phyloP scores from a whole-genome alignment of 1,139 yeast genomes.

The Suhomyces chickasaworum region DNA sequence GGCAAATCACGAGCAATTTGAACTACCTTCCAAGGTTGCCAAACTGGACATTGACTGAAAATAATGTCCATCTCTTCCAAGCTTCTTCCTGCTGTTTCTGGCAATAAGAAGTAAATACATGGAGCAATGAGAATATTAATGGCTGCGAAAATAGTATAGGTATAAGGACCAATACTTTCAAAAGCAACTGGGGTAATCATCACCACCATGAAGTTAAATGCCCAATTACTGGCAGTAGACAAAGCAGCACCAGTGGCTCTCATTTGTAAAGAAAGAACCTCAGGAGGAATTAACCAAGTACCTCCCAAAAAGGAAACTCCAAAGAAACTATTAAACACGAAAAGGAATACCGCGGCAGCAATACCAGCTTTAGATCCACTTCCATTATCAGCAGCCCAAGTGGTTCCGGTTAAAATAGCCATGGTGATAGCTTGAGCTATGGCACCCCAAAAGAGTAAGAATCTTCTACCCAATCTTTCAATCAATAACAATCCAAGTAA shows the following conservation, averaged over 20 bases:
- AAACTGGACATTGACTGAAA: constrained; percentile 43
- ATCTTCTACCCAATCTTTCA: constrained; percentile 77
- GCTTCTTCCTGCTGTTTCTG: constrained; percentile 62
- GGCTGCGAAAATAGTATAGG: constrained; percentile 38
- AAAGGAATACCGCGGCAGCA: constrained; percentile 41
- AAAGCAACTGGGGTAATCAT: constrained; percentile 42
- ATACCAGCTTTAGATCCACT: constrained; percentile 21
- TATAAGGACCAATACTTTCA: constrained; percentile 33
- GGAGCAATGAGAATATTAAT: constrained; percentile 56
- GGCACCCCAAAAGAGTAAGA: constrained; percentile 63
- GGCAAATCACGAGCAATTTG: constrained; percentile 39
- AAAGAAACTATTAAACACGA: constrained; percentile 39
- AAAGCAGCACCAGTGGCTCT: constrained; percentile 41
- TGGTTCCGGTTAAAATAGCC: constrained; percentile 34
- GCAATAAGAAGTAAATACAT: constrained; percentile 53
- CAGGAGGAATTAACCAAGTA: constrained; percentile 35
- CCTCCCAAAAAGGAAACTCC: constrained; percentile 35
- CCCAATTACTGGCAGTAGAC: constrained; percentile 42
- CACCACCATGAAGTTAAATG: constrained; percentile 37
- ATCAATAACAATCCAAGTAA: constrained; percentile 82
- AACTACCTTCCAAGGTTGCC: constrained; percentile 42
- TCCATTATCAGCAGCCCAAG: constrained; percentile 28
- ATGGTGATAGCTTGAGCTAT: constrained; percentile 43
- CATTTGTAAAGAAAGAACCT: constrained; percentile 34
- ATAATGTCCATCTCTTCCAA: constrained; percentile 65